phyloP scores from a whole-genome alignment of 2,329 filamentous ascomycete genomes.

The Parasarocladium wereldwijsianum region DNA sequence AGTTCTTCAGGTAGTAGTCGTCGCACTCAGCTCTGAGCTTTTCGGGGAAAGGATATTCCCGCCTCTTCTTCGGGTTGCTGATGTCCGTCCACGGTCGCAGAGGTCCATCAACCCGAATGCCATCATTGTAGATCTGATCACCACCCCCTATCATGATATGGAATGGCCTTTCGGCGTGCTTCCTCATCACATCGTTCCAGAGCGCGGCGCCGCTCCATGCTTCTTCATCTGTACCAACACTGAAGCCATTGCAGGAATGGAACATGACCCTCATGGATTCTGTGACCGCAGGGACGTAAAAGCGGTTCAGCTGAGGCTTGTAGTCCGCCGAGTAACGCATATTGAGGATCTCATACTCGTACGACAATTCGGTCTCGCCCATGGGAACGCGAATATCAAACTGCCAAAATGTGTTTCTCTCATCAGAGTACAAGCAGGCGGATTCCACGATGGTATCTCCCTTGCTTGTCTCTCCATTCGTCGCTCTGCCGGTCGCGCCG shows the following conservation, averaged over 20 bases:
- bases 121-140: conserved; percentile 94
- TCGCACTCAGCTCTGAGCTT: conserved; percentile 74
- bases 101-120: conserved; percentile 72
- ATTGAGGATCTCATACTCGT: conserved; percentile 61
- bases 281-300: conserved; percentile 70
- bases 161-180: conserved; percentile 66
- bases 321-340: conserved; percentile 44
- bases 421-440: conserved; percentile 49
- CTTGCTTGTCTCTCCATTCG: conserved; percentile 20
- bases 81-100: conserved; percentile 72
- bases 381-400: conserved; percentile 76
- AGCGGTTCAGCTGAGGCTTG: conserved; percentile 48
- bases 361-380: conserved; percentile 51
- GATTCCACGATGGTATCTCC: conserved; percentile 23
- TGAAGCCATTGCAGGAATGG: conserved; percentile 96
- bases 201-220: conserved; percentile 82
- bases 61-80: conserved; percentile 68
- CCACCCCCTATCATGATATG: conserved; percentile 94
- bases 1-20: conserved; percentile 81
- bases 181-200: conserved; percentile 86
- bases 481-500: conserved; percentile 11
- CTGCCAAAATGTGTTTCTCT: conserved; percentile 75
- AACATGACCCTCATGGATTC: conserved; percentile 98
- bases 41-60: conserved; percentile 61
- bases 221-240: conserved; percentile 69